Base-by-base conservation (phyloP, 495 filamentous ascomycete species). In the Daldinia caldariorum region DNA sequence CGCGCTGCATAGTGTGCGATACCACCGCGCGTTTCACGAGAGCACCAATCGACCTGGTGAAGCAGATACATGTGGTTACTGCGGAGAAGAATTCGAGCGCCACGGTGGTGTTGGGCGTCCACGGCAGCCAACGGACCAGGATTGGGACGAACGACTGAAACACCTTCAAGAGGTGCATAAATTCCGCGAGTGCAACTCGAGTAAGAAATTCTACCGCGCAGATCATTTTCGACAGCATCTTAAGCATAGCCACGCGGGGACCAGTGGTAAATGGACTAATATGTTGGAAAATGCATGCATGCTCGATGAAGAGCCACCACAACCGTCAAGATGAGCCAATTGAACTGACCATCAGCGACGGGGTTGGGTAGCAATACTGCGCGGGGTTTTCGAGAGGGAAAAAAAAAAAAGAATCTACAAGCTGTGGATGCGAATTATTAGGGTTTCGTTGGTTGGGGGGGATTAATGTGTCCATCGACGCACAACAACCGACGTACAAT, bases 201-300 rank as follows among this genome's bases (percentile, higher is more conserved):
- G 90, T 67, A 99, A 99, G 85, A 98, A 98, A 78, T 99, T 99
- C 79, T 99, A 91, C 81, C 89, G 95, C 4, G 95, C 95, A 16
- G 95, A 99, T 77, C 95, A 99, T 76, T 99, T 99, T 85, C 89
- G 95, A 39, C 95, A 99, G 79, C 95, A 99, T 81, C 83, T 99
- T 58, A 99, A 99, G 83, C 95, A 99, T 73, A 97, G 94, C 76
- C 95, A 99, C 80, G 93, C 91, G 6, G 96, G 95, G 12, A 94
- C 93, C 1, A 97, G 94, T 79, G 95, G 95, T 22, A 98, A 98
- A 77, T 98, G 96, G 95, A 99, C 95, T 18, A 99, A 99, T 78
- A 94, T 97, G 83, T 81, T 99, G 45, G 95, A 99, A 76, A 96
- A 92, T 74, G 93, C 94, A 34, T 98, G 95, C 79, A 97, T 97